Evolutionary conservation across 2,329 filamentous ascomycete species (phyloP).

Genomic region (Lanzia echinophila): DNA sequence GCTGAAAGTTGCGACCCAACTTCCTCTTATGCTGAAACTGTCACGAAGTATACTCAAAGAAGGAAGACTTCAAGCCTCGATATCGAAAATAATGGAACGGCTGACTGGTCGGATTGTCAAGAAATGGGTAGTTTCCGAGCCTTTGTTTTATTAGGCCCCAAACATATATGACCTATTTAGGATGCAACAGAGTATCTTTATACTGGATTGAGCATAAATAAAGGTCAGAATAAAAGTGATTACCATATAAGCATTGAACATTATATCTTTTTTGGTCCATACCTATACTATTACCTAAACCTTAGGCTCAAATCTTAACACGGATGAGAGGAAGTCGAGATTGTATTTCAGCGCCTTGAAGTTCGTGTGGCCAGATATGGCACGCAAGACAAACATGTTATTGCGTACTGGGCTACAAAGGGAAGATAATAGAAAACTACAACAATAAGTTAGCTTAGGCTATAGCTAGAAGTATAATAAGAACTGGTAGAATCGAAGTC

Average conservation of each 20-base stretch:
- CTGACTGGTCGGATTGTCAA: too few relatives aligned
- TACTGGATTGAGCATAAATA: too few relatives aligned
- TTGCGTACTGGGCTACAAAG: conserved; percentile 1
- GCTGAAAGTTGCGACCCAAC: neutral
- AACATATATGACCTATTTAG: too few relatives aligned
- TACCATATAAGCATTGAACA: too few relatives aligned
- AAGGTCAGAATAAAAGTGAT: too few relatives aligned
- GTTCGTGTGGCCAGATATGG: conserved; percentile 3
- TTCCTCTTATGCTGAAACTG: conserved; percentile 2
- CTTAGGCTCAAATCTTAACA: too few relatives aligned
- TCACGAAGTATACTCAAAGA: neutral
- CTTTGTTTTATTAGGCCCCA: too few relatives aligned
- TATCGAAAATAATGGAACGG: conserved; percentile 4
- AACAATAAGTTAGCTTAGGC: conserved; percentile 4
- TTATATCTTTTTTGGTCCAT: too few relatives aligned
- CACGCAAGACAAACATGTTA: conserved; percentile 6
- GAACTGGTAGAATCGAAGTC: neutral
- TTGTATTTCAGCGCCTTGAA: neutral
- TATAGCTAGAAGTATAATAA: conserved; percentile 4
- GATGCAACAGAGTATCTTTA: too few relatives aligned
- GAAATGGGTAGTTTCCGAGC: too few relatives aligned
- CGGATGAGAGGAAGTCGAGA: conserved; percentile 1
- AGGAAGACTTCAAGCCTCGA: conserved; percentile 6
- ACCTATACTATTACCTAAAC: too few relatives aligned
- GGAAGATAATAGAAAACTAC: neutral